Evolutionary conservation across 805 yeast species (phyloP).

Genomic region (Starmerella floris): DNA sequence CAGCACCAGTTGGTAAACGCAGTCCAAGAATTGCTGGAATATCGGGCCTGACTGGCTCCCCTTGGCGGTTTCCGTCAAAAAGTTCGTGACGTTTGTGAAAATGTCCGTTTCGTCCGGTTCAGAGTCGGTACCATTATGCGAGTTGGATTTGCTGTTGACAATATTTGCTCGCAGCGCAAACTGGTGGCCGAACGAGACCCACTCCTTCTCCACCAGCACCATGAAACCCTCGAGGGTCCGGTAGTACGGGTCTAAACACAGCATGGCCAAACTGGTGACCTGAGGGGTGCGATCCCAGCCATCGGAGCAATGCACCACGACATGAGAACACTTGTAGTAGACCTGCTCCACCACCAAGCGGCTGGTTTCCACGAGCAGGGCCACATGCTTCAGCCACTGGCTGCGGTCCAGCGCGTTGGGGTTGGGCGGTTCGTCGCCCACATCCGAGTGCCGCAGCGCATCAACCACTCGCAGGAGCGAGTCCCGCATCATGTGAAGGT

Average conservation of each 20-base stretch:
- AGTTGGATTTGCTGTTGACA: conserved; percentile 4
- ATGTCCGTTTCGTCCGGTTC: conserved; percentile 28
- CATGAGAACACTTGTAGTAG: conserved; percentile 67
- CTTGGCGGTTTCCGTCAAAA: conserved; percentile 19
- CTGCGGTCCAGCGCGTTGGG: conserved; percentile 48
- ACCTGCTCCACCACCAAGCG: conserved; percentile 71
- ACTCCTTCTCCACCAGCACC: conserved; percentile 77
- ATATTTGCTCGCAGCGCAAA: conserved; percentile 49
- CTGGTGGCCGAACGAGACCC: conserved; percentile 89
- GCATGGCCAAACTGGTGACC: conserved; percentile 64
- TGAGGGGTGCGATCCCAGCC: conserved; percentile 99
- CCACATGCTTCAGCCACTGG: conserved; percentile 66
- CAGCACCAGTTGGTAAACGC: conserved; percentile 62
- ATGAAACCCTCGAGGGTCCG: conserved; percentile 82
- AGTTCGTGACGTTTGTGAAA: conserved; percentile 36
- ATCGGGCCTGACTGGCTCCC: conserved; percentile 61
- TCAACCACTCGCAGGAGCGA: conserved; percentile 51
- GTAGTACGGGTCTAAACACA: conserved; percentile 81
- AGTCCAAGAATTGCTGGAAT: conserved; percentile 86
- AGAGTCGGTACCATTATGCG: conserved; percentile 1
- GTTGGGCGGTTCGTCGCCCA: conserved; percentile 38
- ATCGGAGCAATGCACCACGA: conserved; percentile 87
- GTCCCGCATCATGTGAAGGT: conserved; percentile 90
- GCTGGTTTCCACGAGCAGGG: conserved; percentile 57
- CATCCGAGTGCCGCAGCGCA: conserved; percentile 55